Base-by-base conservation (phyloP, 768 basidiomycete species). In the Butyriboletus loyo region DNA sequence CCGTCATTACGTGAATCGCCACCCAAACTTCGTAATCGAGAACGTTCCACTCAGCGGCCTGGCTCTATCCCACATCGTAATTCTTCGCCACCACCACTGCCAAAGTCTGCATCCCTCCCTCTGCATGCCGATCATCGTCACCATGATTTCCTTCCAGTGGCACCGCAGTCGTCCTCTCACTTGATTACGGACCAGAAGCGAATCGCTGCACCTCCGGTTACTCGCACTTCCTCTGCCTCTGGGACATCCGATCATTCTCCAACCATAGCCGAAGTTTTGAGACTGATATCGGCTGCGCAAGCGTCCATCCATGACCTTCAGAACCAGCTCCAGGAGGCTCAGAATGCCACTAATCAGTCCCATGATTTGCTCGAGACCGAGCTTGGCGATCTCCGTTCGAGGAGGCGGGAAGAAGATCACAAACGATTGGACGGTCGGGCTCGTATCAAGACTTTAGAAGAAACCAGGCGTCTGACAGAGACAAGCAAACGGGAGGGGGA, bases 361-460 rank as follows among this genome's bases (percentile, higher is more conserved):
- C 87, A 82, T 61, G 73, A 78, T 31, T 71, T 75, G 25, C 77
- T 97, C n/a, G 85, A 90, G 64, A 66, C 68, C 19, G 86, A 93
- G 61, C 78, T 98, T 34, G 85, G 87, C 35, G 77, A 81, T 17
- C 81, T 86, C 45, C 83, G 93, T 25, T 80, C 79, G 42, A 76
- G 79, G 53, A 93, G 90, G 68, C 87, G 86, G 36, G 81, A 86
- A 56, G 96, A 98, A 66, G 96, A 99, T 61, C 75, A 76, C 4
- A 79, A 81, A 22, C 82, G 90, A 46, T 70, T 79, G 22, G 94
- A 97, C 64, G 73, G 90, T 50, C 94, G 92, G 69, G 69, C 79
- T n/a, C 85, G 86, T 44, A 89, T 89, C 43, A 96, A 95, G 72
- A 68, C 76, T 3, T 74, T 98, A 3, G 96, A 99, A 59, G 96